Conservation (phyloP, 2,329 filamentous ascomycete species). For the Colletotrichum graminicola region DNA sequence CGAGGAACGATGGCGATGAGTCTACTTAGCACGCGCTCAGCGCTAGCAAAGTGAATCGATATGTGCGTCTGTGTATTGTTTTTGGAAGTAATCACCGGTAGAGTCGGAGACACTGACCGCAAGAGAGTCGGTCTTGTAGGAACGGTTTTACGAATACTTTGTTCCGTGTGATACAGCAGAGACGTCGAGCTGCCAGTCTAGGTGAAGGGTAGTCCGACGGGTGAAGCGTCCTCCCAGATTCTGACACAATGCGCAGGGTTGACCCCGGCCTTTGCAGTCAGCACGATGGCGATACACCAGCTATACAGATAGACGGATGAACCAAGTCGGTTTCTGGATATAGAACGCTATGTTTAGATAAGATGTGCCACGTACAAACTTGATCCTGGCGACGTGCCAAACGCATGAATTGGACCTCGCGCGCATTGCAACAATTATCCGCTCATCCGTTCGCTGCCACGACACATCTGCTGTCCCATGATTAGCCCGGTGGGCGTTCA, state of each 20-base stretch:
- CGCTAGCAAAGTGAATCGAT: background rate
- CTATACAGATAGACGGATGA: background rate
- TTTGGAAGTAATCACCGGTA: too few species aligned
- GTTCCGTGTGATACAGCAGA: background rate
- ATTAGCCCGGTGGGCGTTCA: too few species aligned
- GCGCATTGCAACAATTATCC: background rate
- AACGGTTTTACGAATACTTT: background rate
- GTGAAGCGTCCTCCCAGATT: background rate
- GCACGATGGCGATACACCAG: accelerated
- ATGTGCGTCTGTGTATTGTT: background rate
- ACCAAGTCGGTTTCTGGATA: background rate
- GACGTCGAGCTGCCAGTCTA: background rate
- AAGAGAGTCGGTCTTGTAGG: background rate
- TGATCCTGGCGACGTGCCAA: background rate
- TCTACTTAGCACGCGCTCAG: background rate
- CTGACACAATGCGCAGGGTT: background rate
- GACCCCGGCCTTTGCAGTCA: background rate
- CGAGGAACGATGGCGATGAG: background rate
- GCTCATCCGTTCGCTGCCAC: background rate
- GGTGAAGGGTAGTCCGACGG: background rate
- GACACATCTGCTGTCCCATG: background rate
- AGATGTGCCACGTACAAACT: too few species aligned
- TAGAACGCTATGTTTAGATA: background rate
- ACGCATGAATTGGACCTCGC: background rate
- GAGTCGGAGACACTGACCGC: background rate